Evolutionary conservation across 2,329 filamentous ascomycete genomes (phyloP).

Genomic region (Sporothrix pseudoabietina): DNA sequence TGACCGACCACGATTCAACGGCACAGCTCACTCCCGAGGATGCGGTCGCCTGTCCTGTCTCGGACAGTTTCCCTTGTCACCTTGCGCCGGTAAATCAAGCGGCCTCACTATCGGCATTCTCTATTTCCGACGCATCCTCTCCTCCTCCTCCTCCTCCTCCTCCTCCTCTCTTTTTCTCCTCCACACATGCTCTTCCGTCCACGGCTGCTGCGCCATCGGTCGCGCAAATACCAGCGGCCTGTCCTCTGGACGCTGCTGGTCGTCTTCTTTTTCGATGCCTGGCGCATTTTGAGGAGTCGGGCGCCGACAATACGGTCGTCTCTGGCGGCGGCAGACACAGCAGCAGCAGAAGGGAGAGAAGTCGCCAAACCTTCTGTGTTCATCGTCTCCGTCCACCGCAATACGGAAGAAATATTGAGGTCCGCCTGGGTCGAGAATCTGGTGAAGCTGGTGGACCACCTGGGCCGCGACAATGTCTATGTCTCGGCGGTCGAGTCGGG

Average conservation of each 20-base stretch:
- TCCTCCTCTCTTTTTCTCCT: not conserved
- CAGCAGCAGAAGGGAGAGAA: not conserved
- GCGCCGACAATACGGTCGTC: constrained; percentile 26
- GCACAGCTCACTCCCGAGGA: constrained; percentile 13
- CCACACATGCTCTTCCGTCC: constrained; percentile 42
- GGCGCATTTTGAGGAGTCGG: constrained; percentile 32
- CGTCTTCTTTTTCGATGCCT: constrained; percentile 43
- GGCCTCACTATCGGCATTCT: too few species aligned
- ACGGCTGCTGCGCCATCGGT: constrained; percentile 40
- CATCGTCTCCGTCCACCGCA: constrained; percentile 69
- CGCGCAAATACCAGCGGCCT: constrained; percentile 41
- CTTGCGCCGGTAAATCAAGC: not conserved
- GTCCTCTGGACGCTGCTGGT: constrained; percentile 40
- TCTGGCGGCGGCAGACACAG: constrained; percentile 11
- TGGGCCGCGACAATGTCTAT: constrained; percentile 65
- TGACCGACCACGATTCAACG: not conserved
- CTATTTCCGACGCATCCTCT: not conserved
- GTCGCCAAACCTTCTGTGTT: constrained; percentile 52
- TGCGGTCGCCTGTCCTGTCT: constrained; percentile 22
- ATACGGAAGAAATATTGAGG: constrained; percentile 62
- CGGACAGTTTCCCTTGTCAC: constrained; percentile 10
- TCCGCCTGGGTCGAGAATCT: constrained; percentile 63
- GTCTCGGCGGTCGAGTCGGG: constrained; percentile 69
- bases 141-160: not conserved
- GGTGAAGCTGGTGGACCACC: constrained; percentile 55